Evolutionary conservation across 805 yeast species (phyloP).

Genomic region (Kuraishia piskuri): DNA sequence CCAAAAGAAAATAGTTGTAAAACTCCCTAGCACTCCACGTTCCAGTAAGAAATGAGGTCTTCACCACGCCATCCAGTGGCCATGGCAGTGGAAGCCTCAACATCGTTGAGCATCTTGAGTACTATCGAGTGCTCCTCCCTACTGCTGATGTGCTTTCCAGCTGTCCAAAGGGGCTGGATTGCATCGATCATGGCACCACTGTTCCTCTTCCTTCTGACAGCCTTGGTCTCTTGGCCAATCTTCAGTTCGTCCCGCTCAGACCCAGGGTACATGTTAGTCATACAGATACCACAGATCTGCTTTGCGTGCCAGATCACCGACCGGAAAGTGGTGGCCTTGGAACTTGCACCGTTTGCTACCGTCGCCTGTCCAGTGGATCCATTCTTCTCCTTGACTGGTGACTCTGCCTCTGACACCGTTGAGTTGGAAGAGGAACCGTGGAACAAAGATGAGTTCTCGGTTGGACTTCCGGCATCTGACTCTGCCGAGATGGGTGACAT

Average conservation of each 20-base stretch:
- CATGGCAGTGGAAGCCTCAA: constrained; percentile 16
- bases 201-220: constrained; percentile 1
- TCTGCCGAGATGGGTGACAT: not conserved
- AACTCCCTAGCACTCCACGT: constrained; percentile 9
- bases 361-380: not conserved
- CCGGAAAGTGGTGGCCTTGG: constrained; percentile 2
- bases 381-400: not conserved
- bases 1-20: not conserved
- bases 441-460: constrained; percentile 2
- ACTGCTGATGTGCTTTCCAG: constrained; percentile 17
- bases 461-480: not conserved
- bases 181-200: constrained; percentile 18
- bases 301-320: constrained; percentile 32
- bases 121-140: constrained; percentile 16
- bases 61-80: constrained; percentile 14
- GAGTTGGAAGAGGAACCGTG: constrained; percentile 3
- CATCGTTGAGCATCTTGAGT: constrained; percentile 12
- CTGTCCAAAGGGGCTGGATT: constrained; percentile 17
- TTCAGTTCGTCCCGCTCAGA: not conserved
- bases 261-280: constrained; percentile 9
- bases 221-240: not conserved
- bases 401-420: not conserved
- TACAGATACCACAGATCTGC: constrained; percentile 25
- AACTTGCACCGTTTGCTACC: not conserved
- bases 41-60: constrained; percentile 19